Conservation (phyloP, 768 basidiomycete species). For the Xerocomus spinulosus region DNA sequence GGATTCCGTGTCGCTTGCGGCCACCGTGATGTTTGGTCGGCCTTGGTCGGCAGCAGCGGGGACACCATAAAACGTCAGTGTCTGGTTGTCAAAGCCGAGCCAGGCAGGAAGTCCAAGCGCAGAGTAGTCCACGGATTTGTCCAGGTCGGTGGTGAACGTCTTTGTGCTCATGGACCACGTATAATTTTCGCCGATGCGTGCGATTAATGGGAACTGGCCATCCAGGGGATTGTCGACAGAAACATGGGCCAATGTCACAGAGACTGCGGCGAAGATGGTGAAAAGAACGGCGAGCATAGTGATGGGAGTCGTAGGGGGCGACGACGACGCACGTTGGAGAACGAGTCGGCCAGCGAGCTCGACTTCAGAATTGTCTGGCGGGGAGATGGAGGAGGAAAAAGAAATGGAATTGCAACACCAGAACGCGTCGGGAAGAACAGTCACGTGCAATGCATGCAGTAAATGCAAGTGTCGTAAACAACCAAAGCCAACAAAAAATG, state of each 20-base stretch:
- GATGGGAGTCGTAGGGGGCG: conserved; percentile 47
- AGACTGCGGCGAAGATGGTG: conserved; percentile 37
- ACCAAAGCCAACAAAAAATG: conserved; percentile 6
- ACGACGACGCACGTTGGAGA: conserved; percentile 34
- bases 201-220: conserved; percentile 74
- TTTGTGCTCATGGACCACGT: conserved; percentile 61
- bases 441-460: conserved; percentile 25
- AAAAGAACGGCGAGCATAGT: conserved; percentile 66
- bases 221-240: conserved; percentile 57
- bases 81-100: conserved; percentile 65
- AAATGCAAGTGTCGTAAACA: background rate
- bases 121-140: conserved; percentile 45
- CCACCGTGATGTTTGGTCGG: conserved; percentile 53
- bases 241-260: conserved; percentile 41
- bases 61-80: conserved; percentile 62
- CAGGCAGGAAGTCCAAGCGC: conserved; percentile 63
- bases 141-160: conserved; percentile 58
- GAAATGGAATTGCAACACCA: conserved; percentile 14
- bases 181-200: conserved; percentile 59
- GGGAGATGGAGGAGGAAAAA: conserved; percentile 5
- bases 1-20: conserved; percentile 52
- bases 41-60: conserved; percentile 64
- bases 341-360: conserved; percentile 61
- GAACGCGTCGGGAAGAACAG: conserved; percentile 14
- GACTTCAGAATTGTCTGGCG: conserved; percentile 22